Evolutionary conservation across 139 green algal genomes (phyloP).

Genomic region (Micractinium sp.): DNA sequence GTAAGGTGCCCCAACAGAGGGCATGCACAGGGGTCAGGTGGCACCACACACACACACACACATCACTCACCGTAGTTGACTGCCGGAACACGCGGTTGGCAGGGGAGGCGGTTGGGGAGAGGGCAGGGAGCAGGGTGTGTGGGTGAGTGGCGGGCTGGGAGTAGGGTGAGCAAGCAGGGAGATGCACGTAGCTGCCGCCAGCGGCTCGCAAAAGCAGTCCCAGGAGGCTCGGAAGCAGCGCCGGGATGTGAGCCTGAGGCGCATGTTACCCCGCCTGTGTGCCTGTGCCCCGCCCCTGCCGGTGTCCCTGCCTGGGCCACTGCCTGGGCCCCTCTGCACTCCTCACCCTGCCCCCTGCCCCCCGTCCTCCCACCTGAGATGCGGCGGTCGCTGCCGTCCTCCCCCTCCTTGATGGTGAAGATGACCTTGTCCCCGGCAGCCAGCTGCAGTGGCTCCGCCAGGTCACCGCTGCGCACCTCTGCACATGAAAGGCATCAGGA

Average conservation of each 20-base stretch:
- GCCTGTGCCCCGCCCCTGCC: too few species aligned
- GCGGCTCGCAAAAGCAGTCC: not conserved
- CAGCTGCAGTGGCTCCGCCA: conserved; percentile 75
- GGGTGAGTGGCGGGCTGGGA: not conserved
- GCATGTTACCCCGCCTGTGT: too few species aligned
- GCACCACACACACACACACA: too few species aligned
- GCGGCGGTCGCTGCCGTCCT: conserved; percentile 58
- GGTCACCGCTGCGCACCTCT: conserved; percentile 74
- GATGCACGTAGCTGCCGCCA: not conserved
- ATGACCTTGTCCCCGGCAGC: conserved; percentile 59
- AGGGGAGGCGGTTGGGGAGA: not conserved
- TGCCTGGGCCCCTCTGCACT: not conserved
- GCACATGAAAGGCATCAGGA: not conserved
- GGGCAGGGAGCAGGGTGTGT: not conserved
- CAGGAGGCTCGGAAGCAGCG: not conserved
- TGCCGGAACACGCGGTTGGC: not conserved
- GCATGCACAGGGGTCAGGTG: too few species aligned
- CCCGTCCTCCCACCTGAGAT: conserved; percentile 40
- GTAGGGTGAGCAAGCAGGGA: not conserved
- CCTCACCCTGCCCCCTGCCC: too few species aligned
- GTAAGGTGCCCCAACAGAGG: too few species aligned
- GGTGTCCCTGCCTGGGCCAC: too few species aligned
- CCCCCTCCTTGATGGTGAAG: conserved; percentile 78
- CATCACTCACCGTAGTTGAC: not conserved
- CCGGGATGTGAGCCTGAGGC: not conserved